Base-by-base conservation (phyloP, 2,329 filamentous ascomycete genomes). In the Cordyceps cateniannulata region DNA sequence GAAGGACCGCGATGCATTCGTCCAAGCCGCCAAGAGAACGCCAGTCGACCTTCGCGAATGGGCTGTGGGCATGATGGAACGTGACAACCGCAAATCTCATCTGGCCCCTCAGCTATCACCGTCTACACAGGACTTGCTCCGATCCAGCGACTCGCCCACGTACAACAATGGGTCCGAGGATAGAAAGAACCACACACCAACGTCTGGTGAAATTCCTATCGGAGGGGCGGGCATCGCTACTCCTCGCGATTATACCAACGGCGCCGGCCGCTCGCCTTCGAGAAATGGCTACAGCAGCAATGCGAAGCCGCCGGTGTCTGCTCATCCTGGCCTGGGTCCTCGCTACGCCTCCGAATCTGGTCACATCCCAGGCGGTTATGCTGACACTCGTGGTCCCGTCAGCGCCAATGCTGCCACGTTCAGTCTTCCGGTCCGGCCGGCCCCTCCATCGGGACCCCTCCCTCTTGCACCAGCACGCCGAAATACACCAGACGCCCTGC, bases 11-110 rank as follows among this genome's bases (percentile, higher is more conserved):
- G 95, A 99, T 71, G 86, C 92, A 3, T 99, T 99, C 75, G 85
- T 99, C 22, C 92, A 96, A 75, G 95, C 95, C 58, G 95, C 95
- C 53, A 98, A 98, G 79, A 86, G 93, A 67, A 99, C 95, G 1
- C 95, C 95, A 0, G 95, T 99, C 55, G 89, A 99, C 72, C 82
- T 99, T 38, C 86, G 90, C 73, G 90, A 92, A 64, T 99, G 95
- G 95, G 93, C 95, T 24, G 86, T 96, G 53, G 87, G 90, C 69
- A 85, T 98, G 80, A 93, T 98, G 85, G 93, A 97, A 72, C 86
- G 88, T 68, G 90, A 97, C 74, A 96, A 97, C 75, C 90, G 95
- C 72, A 96, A 96, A 75, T 96, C 93, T 29, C 93, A 97, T 72
- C 83, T 97, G 42, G 90, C 87, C 18, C 91, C 92, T 38, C 87